phyloP scores from a whole-genome alignment of 352 stramenopile species.

The Pythium sp. region DNA sequence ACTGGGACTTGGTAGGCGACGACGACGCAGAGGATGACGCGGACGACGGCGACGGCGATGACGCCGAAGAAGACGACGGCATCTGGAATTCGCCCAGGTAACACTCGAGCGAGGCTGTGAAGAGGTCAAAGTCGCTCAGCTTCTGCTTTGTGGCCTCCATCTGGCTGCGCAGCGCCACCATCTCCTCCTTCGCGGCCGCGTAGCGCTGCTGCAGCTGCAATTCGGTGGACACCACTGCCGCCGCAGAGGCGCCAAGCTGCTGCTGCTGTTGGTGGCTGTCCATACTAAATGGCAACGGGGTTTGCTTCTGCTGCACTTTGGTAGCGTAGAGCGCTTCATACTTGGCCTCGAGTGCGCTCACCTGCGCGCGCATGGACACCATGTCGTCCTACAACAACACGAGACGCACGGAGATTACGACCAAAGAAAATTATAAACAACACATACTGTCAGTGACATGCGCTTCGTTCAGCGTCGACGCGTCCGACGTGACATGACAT shows the following conservation, averaged over 20 bases:
- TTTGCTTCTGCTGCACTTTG: slow-evolving; percentile 7
- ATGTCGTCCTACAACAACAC: slow-evolving; percentile 17
- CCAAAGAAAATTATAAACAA: background rate
- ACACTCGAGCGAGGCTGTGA: slow-evolving; percentile 15
- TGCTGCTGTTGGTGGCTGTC: background rate
- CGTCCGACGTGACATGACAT: too few species aligned
- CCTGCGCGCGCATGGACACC: slow-evolving; percentile 17
- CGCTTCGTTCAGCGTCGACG: too few species aligned
- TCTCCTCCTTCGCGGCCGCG: slow-evolving; percentile 6
- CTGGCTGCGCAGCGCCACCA: slow-evolving; percentile 11
- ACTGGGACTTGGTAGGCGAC: background rate
- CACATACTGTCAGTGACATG: background rate
- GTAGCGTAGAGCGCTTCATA: slow-evolving; percentile 15
- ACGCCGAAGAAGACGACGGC: background rate
- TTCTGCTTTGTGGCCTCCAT: slow-evolving; percentile 16
- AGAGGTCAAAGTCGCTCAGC: slow-evolving; percentile 17
- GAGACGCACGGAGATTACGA: background rate
- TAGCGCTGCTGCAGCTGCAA: slow-evolving; percentile 9
- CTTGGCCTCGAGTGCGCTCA: slow-evolving; percentile 11
- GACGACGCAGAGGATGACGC: background rate
- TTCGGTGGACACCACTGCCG: background rate
- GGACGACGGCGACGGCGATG: background rate
- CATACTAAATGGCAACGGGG: background rate
- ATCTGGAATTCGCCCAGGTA: slow-evolving; percentile 17
- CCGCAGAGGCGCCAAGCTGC: background rate